phyloP scores from a whole-genome alignment of 148 eudicot genomes.

The Salicornia ramosissima region DNA sequence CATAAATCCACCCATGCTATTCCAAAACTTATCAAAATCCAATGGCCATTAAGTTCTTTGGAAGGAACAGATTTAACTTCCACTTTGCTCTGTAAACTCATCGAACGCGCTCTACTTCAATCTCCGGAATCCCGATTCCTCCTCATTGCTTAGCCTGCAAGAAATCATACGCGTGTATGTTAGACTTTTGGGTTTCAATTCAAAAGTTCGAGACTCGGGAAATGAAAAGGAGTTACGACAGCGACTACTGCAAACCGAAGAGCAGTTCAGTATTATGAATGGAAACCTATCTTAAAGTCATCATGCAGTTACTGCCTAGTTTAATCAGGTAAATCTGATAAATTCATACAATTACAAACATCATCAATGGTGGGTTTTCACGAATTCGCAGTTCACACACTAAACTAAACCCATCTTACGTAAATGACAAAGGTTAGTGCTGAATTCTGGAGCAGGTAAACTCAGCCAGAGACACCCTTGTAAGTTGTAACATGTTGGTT shows the following conservation, averaged over 20 bases:
- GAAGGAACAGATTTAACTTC: background rate
- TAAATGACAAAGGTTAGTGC: too few species aligned
- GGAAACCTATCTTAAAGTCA: background rate
- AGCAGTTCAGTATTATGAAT: background rate
- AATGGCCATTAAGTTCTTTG: slow-evolving; percentile 23
- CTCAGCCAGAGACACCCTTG: too few species aligned
- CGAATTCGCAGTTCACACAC: too few species aligned
- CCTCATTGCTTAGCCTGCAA: slow-evolving; percentile 28
- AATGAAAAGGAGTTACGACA: background rate
- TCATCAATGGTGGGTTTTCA: too few species aligned
- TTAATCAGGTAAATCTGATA: background rate
- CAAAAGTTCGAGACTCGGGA: background rate
- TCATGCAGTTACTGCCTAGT: background rate
- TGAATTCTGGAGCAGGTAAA: too few species aligned
- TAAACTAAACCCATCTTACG: too few species aligned
- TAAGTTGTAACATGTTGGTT: too few species aligned
- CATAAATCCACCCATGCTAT: slow-evolving; percentile 14
- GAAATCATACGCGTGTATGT: slow-evolving; percentile 2
- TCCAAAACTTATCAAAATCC: slow-evolving; percentile 31
- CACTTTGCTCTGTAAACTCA: background rate
- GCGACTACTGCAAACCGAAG: background rate
- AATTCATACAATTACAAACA: too few species aligned
- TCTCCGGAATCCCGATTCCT: background rate
- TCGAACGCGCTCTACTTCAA: background rate
- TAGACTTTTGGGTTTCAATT: background rate